Evolutionary conservation across 768 basidiomycete genomes (phyloP).

Genomic region (Termitomyces bulborhizus): DNA sequence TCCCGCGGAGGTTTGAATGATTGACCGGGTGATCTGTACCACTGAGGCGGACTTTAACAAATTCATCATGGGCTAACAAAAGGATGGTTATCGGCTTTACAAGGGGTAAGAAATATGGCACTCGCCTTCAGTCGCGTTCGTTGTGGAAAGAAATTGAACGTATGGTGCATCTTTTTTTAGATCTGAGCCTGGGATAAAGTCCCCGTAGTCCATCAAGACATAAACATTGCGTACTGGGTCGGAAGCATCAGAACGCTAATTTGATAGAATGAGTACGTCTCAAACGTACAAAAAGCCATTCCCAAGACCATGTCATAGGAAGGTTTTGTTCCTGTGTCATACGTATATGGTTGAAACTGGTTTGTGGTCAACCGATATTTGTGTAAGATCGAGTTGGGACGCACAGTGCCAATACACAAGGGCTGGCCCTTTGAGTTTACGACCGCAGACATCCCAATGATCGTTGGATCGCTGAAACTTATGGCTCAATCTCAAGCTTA

Average conservation of each 20-base stretch:
- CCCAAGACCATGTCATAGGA: slow-evolving; percentile 64
- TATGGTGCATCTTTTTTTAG: slow-evolving; percentile 38
- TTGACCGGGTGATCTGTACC: slow-evolving; percentile 23
- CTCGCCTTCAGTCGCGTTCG: slow-evolving; percentile 36
- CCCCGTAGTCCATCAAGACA: slow-evolving; percentile 57
- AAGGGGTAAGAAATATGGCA: slow-evolving; percentile 7
- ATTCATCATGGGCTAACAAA: slow-evolving; percentile 27
- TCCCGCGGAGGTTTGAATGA: slow-evolving; percentile 2
- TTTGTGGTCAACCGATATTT: not conserved
- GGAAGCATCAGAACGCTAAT: not conserved
- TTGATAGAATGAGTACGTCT: slow-evolving; percentile 35
- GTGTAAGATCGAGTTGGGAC: slow-evolving; percentile 6
- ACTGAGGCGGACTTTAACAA: slow-evolving; percentile 27
- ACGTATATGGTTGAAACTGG: slow-evolving; percentile 67
- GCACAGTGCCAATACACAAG: slow-evolving; percentile 35
- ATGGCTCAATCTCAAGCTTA: not conserved
- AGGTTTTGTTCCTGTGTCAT: slow-evolving; percentile 30
- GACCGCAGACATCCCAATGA: slow-evolving; percentile 24
- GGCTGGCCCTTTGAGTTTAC: slow-evolving; percentile 25
- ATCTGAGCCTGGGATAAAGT: slow-evolving; percentile 42
- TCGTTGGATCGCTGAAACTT: slow-evolving; percentile 22
- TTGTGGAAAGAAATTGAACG: slow-evolving; percentile 57
- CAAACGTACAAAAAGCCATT: slow-evolving; percentile 67
- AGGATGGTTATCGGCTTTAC: not conserved
- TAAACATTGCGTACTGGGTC: slow-evolving; percentile 60